phyloP scores from a whole-genome alignment of 176 grass and related monocot genomes.

The Lolium rigidum region DNA sequence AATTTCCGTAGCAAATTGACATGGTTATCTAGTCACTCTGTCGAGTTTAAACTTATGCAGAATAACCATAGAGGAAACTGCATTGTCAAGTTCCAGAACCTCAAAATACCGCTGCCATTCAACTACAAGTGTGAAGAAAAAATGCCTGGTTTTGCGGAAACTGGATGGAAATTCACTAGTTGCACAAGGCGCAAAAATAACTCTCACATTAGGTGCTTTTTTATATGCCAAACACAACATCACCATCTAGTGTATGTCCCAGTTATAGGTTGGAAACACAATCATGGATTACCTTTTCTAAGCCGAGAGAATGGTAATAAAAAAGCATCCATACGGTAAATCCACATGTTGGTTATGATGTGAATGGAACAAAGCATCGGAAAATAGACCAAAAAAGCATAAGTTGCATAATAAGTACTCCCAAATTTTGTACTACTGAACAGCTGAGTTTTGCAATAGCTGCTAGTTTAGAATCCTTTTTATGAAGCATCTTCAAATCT shows the following conservation, averaged over 20 bases:
- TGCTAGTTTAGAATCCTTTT: constrained; percentile 1
- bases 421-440: not conserved
- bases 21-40: not conserved
- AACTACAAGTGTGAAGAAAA: not conserved
- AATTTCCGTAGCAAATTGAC: not conserved
- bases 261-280: not conserved
- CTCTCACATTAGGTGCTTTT: not conserved
- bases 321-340: not conserved
- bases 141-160: not conserved
- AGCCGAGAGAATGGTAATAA: not conserved
- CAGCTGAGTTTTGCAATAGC: not conserved
- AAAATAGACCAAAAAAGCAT: not conserved
- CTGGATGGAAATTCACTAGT: too few relatives aligned
- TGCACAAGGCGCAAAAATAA: not conserved
- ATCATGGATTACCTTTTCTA: not conserved
- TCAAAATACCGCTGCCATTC: not conserved
- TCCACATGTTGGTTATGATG: not conserved
- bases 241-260: not conserved
- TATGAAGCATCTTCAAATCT: not conserved
- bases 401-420: not conserved
- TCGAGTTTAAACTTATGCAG: not conserved
- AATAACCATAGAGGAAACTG: not conserved
- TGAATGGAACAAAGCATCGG: not conserved
- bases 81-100: not conserved
- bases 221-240: not conserved